Percentiles rank a stretch among this genome's conserved stretches.
Evolutionary conservation across 1,139 yeast genomes (phyloP).

Genomic region (Maudiozyma humilis): DNA sequence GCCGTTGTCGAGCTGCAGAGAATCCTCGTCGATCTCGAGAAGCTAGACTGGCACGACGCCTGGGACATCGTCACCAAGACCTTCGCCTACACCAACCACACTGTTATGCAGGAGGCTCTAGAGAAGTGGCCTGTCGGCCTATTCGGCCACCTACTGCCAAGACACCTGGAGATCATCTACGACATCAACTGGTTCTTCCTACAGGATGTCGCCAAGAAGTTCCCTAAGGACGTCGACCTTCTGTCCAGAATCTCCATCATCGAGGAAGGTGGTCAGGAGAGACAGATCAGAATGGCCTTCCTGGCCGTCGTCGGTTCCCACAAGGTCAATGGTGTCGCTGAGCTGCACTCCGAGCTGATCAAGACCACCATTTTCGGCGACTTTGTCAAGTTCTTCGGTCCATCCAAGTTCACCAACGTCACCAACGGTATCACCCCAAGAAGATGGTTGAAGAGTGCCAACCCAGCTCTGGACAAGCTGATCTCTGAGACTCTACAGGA

Average conservation of each 20-base stretch:
- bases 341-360: conserved; percentile 84
- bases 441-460: conserved; percentile 93
- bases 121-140: conserved; percentile 93
- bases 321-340: conserved; percentile 93
- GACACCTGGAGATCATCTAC: conserved; percentile 86
- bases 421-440: conserved; percentile 96
- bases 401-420: conserved; percentile 79
- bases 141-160: conserved; percentile 69
- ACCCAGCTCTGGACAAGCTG: conserved; percentile 66
- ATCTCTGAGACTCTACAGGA: conserved; percentile 55
- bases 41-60: conserved; percentile 71
- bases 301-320: conserved; percentile 90
- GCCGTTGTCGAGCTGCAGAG: conserved; percentile 88
- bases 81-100: conserved; percentile 90
- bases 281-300: conserved; percentile 86
- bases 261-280: conserved; percentile 63
- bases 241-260: conserved; percentile 69
- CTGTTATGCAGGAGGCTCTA: conserved; percentile 89
- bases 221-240: conserved; percentile 64
- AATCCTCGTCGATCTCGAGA: conserved; percentile 75
- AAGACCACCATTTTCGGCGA: conserved; percentile 85
- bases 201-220: conserved; percentile 62
- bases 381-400: conserved; percentile 74
- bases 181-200: conserved; percentile 77
- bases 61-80: conserved; percentile 77